Evolutionary conservation across 768 basidiomycete genomes (phyloP), one percentile per base, ranked within the genome.

Genomic region (Tricholoma bakamatsutake): DNA sequence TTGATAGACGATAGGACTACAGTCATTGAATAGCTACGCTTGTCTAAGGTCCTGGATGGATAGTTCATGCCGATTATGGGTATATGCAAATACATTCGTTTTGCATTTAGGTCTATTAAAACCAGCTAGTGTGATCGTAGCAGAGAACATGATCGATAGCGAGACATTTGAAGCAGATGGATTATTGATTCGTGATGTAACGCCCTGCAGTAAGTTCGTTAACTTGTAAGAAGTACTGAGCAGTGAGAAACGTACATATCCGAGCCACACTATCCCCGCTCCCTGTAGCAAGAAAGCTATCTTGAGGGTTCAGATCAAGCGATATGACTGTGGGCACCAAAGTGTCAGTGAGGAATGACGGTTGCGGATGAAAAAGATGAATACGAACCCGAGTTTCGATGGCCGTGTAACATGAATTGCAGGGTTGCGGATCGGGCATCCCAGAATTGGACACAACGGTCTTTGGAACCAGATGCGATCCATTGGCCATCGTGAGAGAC

Each of bases 371-470:
- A 10, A 31, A 45, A 4, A 37, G 57, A 67, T 83, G 82, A 42
- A 53, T 15, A 50, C 87, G 13, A 15, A 76, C 77, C 80, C 5
- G 76, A 77, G 57, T 82, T 81, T 62, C 80, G 81, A 59, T 82
- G 81, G 1, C 81, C 80, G 66, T 98, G 95, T 27, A 99, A 77
- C 86, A 96, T 92, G 64, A 92, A 88, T 68, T 98, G 95, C 64
- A 93, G 86, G 34, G 85, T 81, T 28, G 78, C 79, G 6, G 80
- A 80, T 57, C 81, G 77, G 46, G 90, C 83, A 67, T 95, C 91
- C 87, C 90, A 93, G 70, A 96, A 93, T 67, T 95, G 92, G 47
- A 99, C 94, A 1, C 93, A 90, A 7, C 97, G 89, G 68, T 99
- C 97, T 72, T 98, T 98, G 1, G 80, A 80, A 0, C 97, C 96